Conservation (phyloP, 2,329 filamentous ascomycete genomes). For the Xylariales sp. region DNA sequence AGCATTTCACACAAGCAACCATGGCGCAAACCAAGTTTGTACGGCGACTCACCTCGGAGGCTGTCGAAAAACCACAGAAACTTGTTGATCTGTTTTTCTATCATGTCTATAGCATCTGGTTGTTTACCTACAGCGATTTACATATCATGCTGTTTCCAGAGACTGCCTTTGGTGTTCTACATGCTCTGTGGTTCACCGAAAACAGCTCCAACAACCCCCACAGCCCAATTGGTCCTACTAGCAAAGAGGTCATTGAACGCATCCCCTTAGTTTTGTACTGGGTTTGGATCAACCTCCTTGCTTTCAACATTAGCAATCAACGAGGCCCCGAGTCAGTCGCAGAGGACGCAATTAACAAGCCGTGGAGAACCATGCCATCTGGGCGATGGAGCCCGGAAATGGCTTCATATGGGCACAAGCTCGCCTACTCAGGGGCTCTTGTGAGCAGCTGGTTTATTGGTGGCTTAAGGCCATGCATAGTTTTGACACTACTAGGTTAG, state of each 20-base stretch:
- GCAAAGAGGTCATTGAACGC: neutral
- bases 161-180: constrained; percentile 47
- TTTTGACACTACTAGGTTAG: no score
- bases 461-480: no score
- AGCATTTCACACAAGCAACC: no score
- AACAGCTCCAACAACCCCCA: no score
- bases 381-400: constrained; percentile 36
- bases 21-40: no score
- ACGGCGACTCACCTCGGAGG: no score
- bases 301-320: constrained; percentile 49
- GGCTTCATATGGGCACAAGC: constrained; percentile 30
- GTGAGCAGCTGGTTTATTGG: constrained; percentile 12
- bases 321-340: constrained; percentile 38
- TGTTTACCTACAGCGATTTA: constrained; percentile 49
- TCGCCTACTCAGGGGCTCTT: neutral
- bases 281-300: constrained; percentile 48
- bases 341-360: constrained; percentile 50
- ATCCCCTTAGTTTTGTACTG: constrained; percentile 24
- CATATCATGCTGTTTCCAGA: constrained; percentile 48
- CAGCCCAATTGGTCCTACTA: neutral
- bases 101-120: constrained; percentile 31
- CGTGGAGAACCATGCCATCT: constrained; percentile 49
- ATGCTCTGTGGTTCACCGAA: constrained; percentile 37
- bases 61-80: neutral
- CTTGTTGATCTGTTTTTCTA: neutral